Percentiles rank a stretch among this genome's conserved stretches.
phyloP scores from a whole-genome alignment of 768 basidiomycete genomes.

The Boletus vinaceobasis region DNA sequence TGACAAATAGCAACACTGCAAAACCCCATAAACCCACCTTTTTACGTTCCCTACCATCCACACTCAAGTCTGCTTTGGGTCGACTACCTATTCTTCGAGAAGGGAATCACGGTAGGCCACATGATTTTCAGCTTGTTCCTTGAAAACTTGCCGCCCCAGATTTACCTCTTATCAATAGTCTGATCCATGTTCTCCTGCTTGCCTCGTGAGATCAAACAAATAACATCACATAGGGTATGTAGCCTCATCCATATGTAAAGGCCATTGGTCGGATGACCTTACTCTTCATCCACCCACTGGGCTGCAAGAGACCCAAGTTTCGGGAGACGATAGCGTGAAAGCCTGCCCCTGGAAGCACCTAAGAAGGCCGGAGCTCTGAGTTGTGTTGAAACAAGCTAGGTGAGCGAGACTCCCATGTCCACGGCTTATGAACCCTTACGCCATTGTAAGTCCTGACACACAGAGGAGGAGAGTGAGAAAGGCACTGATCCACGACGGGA shows the following conservation, averaged over 20 bases:
- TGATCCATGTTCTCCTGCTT: neutral
- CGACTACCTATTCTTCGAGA: neutral
- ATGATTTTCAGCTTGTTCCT: neutral
- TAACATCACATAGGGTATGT: neutral
- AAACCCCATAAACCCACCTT: neutral
- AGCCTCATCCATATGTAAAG: neutral
- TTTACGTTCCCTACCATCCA: neutral
- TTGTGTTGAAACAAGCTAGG: neutral
- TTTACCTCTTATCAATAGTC: neutral
- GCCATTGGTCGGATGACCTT: neutral
- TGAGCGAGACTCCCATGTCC: neutral
- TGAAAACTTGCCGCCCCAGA: too few species aligned
- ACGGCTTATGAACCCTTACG: slow-evolving; percentile 40
- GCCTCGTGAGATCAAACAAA: slow-evolving; percentile 1
- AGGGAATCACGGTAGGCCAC: neutral
- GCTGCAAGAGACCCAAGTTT: slow-evolving; percentile 63
- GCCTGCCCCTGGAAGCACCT: slow-evolving; percentile 48
- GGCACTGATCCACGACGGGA: slow-evolving; percentile 51
- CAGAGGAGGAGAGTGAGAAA: slow-evolving; percentile 47
- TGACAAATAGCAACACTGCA: neutral
- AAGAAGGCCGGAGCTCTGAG: slow-evolving; percentile 39
- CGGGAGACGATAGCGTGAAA: slow-evolving; percentile 60
- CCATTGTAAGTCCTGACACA: slow-evolving; percentile 46
- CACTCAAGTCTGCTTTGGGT: neutral
- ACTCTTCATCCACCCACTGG: slow-evolving; percentile 67